Conservation (phyloP, 148 eudicot genomes). For the Agrostemma githago region DNA sequence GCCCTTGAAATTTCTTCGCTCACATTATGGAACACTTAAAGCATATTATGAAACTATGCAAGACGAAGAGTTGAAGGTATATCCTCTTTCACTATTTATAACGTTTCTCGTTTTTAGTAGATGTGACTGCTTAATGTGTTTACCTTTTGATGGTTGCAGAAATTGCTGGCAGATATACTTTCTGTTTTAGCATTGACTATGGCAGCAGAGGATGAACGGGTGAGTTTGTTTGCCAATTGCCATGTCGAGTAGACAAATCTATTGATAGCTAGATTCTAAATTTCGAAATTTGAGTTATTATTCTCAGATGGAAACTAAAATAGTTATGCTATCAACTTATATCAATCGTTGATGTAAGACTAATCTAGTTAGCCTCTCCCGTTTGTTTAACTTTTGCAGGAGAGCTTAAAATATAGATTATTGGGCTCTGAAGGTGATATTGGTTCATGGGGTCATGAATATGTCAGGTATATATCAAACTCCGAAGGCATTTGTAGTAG, state of each 20-base stretch:
- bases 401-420: conserved; percentile 83
- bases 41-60: conserved; percentile 60
- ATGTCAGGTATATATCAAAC: neutral
- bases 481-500: neutral
- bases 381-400: conserved; percentile 38
- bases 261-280: neutral
- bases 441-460: conserved; percentile 96
- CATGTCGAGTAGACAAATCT: neutral
- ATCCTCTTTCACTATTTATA: neutral
- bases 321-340: neutral
- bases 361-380: neutral
- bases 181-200: conserved; percentile 95
- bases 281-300: neutral
- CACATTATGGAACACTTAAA: conserved; percentile 88
- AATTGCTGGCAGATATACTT: conserved; percentile 83
- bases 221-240: conserved; percentile 28
- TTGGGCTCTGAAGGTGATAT: conserved; percentile 93
- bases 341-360: neutral
- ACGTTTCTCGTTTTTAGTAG: neutral
- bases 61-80: conserved; percentile 71
- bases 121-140: conserved; percentile 9
- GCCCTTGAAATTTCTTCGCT: conserved; percentile 89
- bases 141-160: conserved; percentile 37
- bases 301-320: neutral
- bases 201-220: conserved; percentile 96